Base-by-base conservation (phyloP, 306 rosid species). In the Dicorynia guianensis region DNA sequence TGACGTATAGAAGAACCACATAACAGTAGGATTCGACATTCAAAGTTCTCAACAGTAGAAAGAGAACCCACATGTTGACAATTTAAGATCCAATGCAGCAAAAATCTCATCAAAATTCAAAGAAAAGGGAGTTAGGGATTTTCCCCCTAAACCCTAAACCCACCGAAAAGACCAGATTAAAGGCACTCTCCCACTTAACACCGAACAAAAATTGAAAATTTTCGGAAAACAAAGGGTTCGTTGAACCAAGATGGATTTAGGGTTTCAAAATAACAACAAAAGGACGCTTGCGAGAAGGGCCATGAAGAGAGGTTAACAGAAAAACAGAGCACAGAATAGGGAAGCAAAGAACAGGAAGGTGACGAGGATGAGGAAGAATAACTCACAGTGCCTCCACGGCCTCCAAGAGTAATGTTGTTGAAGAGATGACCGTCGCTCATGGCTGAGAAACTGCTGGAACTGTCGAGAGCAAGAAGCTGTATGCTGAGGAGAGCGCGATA, bases 301-400 rank as follows among this genome's bases (percentile, higher is more conserved):
- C 38, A 17, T 1, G 54, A 55, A 59, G 11, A 76, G 36, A 19
- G 0, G 17, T 53, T 25, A 19, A 42, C 5, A 15, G 18, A 63
- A 47, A 75, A 82, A 62, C 14, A 14, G 74, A 38, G 25, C 43
- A 6, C 12, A 5, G 11, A 61, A 50, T 15, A 12, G 38, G 3
- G 8, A 34, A 54, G 14, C 17, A 25, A 33, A 54, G 4, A 19
- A 30, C 30, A 47, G 6, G 30, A 2, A 14, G 17, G 15, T n/a
- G 19, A 13, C 19, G 43, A 78, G 48, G 71, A 18, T 13, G 43
- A 64, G 73, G 71, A 59, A 42, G 71, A 69, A 71, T 74, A 63
- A 69, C 89, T 96, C 42, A 96, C 99, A 5, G 98, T 88, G 90
- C 97, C 99, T 49, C 99, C 99, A 35, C 99, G 99, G 64, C 99